Base-by-base conservation (phyloP, 2,329 filamentous ascomycete species). In the Aureobasidium sp. region DNA sequence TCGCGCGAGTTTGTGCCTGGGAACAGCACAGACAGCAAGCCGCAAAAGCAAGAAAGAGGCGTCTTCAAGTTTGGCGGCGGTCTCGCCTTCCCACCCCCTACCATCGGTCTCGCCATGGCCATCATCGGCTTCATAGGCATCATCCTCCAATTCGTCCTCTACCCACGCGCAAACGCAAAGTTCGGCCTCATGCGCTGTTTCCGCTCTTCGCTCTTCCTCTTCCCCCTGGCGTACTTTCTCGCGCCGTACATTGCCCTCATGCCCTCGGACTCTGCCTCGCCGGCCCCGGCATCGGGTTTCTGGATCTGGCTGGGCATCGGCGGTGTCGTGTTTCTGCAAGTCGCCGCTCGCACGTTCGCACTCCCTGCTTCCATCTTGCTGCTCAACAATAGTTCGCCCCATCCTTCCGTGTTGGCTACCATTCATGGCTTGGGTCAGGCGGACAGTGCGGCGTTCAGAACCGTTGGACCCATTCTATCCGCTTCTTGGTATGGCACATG, bases 41-140 rank as follows among this genome's bases (percentile, higher is more conserved):
- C 67, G 62, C 67, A 60, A 66, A 65, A 71, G 46, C 43, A 64
- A 29, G 63, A 67, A 43, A 63, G 68, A 40, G 66, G 67, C 53
- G 63, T 84, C 0, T 83, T 87, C 67, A 73, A 80, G 63, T 91
- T 88, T 65, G 81, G 82, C 0, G 88, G 89, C 29, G 90, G 90
- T 1, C 78, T 94, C 0, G 88, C 88, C n/a, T 80, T 94, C 57
- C 82, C 83, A 0, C 85, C 88, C 0, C 79, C 81, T 1, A 81
- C 83, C 2, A 87, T 94, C 33, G 89, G 89, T n/a, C 75, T 89
- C 45, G 87, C 88, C 4, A 90, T 92, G 76, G 85, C 89, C 2
- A 85, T 88, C 55, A 80, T 94, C 17, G 90, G 89, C 9, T 74
- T 83, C 51, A 84, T 93, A 45, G 90, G 90, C n/a, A 86, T 94